Base-by-base conservation (phyloP, 2,329 filamentous ascomycete genomes). In the Ophiostoma ulmi region DNA sequence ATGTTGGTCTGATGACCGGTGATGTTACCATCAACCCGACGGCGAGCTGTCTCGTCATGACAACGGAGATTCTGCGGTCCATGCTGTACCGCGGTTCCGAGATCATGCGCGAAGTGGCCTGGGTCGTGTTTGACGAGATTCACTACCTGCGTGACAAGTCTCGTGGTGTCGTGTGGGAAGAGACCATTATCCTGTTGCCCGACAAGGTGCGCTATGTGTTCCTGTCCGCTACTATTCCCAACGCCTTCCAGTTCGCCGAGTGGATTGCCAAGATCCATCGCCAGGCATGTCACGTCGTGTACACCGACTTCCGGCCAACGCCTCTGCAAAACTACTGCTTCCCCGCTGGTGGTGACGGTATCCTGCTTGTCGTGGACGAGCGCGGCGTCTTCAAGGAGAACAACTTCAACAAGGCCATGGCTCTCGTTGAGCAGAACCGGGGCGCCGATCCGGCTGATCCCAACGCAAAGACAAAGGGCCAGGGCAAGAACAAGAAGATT, bases 121-220 rank as follows among this genome's bases (percentile, higher is more conserved):
- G 95, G 95, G 96, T 99, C 1, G 85, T 99, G 1, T 99, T 99
- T 76, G 95, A 99, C 80, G 95, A 99, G 80, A 97, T 99, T 73
- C 95, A 99, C 80, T 99, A 99, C 81, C 90, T 99, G 88, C 89
- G 95, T 77, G 95, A 99, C 81, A 96, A 96, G 80, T 87, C 88
- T 68, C 87, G 95, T 80, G 95, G 95, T 83, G 95, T 99, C 0
- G 95, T 99, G 2, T 99, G 95, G 95, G 95, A 99, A 80, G 95
- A 99, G 83, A 98, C 95, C 55, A 98, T 99, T 78, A 99, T 99
- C 77, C 86, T 99, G 75, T 85, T 99, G 39, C 95, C 95, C 4
- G 95, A 99, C 83, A 98, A 99, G 85, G 96, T 99, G 75, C 91
- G 93, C 82, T 99, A 98, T 78, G 96, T 99, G 70, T 99, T 99